These are phyloP conservation scores for Leptodontidium sp. DNA, from an alignment of 2,329 filamentous ascomycete genomes.

Conservation along the genomic window DNA sequence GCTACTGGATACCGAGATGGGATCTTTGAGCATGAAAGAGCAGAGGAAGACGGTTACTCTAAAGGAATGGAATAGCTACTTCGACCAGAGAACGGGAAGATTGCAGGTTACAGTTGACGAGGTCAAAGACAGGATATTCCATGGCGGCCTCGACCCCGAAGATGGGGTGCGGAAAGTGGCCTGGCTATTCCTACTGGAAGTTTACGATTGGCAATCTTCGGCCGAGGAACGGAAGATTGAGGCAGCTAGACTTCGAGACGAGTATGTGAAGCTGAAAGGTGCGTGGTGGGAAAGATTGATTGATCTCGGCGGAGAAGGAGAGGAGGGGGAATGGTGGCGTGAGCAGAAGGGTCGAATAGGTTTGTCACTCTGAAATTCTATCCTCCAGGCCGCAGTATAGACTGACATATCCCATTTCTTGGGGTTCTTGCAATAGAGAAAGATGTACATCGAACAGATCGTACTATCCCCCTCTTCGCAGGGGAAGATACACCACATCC, in stretches of 20 bases:
- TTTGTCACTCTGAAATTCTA: conserved; percentile 56
- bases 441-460: conserved; percentile 96
- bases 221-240: conserved; percentile 83
- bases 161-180: conserved; percentile 96
- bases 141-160: conserved; percentile 86
- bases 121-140: conserved; percentile 96
- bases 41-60: conserved; percentile 79
- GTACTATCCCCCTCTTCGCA: conserved; percentile 91
- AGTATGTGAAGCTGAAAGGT: conserved; percentile 92
- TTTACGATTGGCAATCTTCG: conserved; percentile 93
- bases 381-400: conserved; percentile 29
- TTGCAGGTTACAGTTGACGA: conserved; percentile 86
- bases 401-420: conserved; percentile 58
- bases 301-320: conserved; percentile 79
- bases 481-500: conserved; percentile 97
- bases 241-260: conserved; percentile 85
- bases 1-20: conserved; percentile 81
- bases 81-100: conserved; percentile 77
- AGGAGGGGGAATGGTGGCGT: conserved; percentile 94
- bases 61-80: conserved; percentile 91
- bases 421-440: conserved; percentile 76
- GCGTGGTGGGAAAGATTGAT: conserved; percentile 96
- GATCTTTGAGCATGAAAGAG: conserved; percentile 77
- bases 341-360: conserved; percentile 94
- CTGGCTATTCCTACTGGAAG: conserved; percentile 91